Percentiles rank a stretch among this genome's conserved stretches.
Conservation (phyloP, 2,329 filamentous ascomycete genomes). For the Pseudogymnoascus sp. region DNA sequence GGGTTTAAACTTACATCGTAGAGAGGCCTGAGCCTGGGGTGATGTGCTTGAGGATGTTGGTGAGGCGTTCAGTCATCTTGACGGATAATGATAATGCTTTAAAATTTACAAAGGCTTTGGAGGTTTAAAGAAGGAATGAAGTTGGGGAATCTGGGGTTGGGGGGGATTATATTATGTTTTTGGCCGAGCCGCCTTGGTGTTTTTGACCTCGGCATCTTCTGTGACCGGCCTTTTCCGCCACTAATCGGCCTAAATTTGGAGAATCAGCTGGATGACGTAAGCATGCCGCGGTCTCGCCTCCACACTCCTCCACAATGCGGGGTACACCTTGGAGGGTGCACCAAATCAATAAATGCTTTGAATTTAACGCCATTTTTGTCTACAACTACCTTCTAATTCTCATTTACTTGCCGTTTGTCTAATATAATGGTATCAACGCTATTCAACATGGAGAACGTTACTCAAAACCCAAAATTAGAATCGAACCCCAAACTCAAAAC, state of each 20-base stretch:
- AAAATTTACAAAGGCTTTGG: background rate
- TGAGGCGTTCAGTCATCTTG: slow-evolving; percentile 80
- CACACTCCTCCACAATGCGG: background rate
- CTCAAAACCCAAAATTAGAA: background rate
- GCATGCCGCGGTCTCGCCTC: background rate
- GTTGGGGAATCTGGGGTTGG: background rate
- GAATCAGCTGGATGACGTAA: background rate
- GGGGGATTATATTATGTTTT: slow-evolving; percentile 4
- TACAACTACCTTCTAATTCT: background rate
- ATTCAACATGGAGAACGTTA: background rate
- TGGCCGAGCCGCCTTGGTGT: background rate
- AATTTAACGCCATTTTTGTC: background rate
- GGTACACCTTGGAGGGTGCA: background rate
- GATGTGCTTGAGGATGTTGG: slow-evolving; percentile 81
- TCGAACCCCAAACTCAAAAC: background rate
- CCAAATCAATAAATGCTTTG: background rate
- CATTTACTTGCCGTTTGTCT: background rate
- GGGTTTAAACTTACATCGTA: slow-evolving; percentile 59
- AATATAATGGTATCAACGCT: slow-evolving; percentile 6
- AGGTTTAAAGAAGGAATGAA: background rate
- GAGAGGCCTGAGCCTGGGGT: slow-evolving; percentile 65
- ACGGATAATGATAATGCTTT: background rate
- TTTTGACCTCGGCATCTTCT: slow-evolving; percentile 4
- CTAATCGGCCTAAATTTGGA: background rate
- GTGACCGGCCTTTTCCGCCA: background rate